Percentiles rank a stretch among this genome's conserved stretches.
These are phyloP conservation scores for Pseudozyma hubeiensis DNA, from an alignment of 1,284 basidiomycete species.

Conservation along the genomic window DNA sequence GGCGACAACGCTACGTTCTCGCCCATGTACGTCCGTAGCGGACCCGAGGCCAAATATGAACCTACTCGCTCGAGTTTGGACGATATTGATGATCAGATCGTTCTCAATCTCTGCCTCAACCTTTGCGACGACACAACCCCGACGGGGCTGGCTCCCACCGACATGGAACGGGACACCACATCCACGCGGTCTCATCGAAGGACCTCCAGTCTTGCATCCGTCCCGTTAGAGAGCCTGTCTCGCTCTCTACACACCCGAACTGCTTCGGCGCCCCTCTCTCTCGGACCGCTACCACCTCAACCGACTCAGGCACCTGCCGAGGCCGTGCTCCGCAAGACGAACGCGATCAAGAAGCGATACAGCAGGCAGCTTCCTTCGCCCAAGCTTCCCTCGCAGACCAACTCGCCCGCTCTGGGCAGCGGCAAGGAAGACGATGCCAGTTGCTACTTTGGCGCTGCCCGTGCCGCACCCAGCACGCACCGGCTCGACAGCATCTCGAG, in stretches of 20 bases:
- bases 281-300: slow-evolving; percentile 34
- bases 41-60: neutral
- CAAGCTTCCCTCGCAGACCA: neutral
- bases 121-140: slow-evolving; percentile 18
- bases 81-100: slow-evolving; percentile 36
- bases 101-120: slow-evolving; percentile 20
- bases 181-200: slow-evolving; percentile 1
- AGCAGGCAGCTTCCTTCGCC: slow-evolving; percentile 12
- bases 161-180: neutral
- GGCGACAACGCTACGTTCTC: slow-evolving; percentile 12
- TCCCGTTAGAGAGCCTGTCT: neutral
- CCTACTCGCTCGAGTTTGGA: slow-evolving; percentile 27
- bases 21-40: too few relatives aligned
- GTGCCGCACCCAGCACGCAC: slow-evolving; percentile 12
- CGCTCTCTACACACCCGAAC: slow-evolving; percentile 2
- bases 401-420: slow-evolving; percentile 1
- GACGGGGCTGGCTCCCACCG: neutral
- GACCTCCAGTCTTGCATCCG: slow-evolving; percentile 2
- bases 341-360: slow-evolving; percentile 35
- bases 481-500: slow-evolving; percentile 15
- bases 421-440: neutral
- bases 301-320: slow-evolving; percentile 16
- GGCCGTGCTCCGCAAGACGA: slow-evolving; percentile 24
- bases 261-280: slow-evolving; percentile 23
- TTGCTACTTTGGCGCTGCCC: slow-evolving; percentile 1